Base-by-base conservation (phyloP, 1,139 yeast species). In the Kodamaea derodonti region DNA sequence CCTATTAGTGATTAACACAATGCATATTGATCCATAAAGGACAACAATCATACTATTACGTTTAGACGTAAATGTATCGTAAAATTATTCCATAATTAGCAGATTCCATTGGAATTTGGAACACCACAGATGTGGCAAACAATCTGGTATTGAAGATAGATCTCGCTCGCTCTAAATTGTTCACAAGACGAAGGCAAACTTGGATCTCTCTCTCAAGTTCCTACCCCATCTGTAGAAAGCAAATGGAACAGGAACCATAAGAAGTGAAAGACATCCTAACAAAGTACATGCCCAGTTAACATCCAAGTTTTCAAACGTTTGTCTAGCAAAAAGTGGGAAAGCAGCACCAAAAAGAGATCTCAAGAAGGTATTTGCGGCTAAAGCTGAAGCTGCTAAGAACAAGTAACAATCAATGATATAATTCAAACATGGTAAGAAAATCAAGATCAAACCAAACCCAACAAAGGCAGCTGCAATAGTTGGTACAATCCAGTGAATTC, bases 401-500 rank as follows among this genome's bases (percentile, higher is more conserved):
- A 85, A 67, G 54, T 87, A 88, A 26, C 84, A 68, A 56, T 88
- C 96, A 49, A 87, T 80, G 48, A 87, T 74, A 56, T 87, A 87
- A 54, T 81, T 84, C 51, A 87, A 63, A 39, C 87, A 75, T 11
- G 95, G 82, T 47, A 84, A 69, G 70, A 87, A 86, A 42, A 87
- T 80, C 34, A 83, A 69, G 50, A 86, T 65, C 45, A 86, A 64
- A 18, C 95, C 95, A 47, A 71, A 74, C 9, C 95, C 96, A 33
- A 82, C 72, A 46, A 81, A 75, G 0, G 75, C 52, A 31, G 88
- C 88, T 20, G 88, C 83, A 27, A 80, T 59, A 1, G 90, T 77
- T 24, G 95, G 95, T n/a, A 78, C 92, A 46, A 83, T 80, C 92
- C 94, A 87, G 55, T 81, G 95, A 24, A 84, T 76, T 24, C 60